Evolutionary conservation across 1,284 basidiomycete genomes (phyloP), one percentile per base, ranked within the genome.

Genomic region (Ceratobasidium theobromae): DNA sequence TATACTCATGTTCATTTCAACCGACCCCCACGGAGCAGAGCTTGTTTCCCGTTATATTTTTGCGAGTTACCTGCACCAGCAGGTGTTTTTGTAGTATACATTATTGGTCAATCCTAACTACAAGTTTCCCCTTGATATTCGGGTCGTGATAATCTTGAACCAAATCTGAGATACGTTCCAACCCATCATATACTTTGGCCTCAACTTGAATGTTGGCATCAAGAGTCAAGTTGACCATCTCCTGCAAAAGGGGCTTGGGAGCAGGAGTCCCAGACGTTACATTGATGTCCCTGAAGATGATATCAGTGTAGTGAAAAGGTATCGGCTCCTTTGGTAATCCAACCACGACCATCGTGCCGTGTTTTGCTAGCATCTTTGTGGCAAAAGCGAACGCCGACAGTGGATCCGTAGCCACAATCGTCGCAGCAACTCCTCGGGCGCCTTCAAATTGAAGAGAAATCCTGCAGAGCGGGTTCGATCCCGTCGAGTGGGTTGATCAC

Each of bases 391-490:
- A 70, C 18, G 70, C 71, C 21, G 68, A 49, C 27, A 69, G 67
- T 1, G 71, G 66, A 46, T 73, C 72, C 3, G 72, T 70, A 6
- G 70, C 68, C 1, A 73, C 65, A n/a, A 73, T 65, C 5, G 64
- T 58, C n/a, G 70, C 71, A 46, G 62, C 53, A 14, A 69, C 46
- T 6, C 67, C 62, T 16, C 40, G 51, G 3, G 67, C 65, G 32
- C 57, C 51, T 11, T 60, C 46, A 25, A 38, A 48, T n/a, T 21
- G 43, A 6, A 4, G 12, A 1, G 46, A 48, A 27, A 52, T 46
- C 18, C 0, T 30, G 11, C 51, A 62, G 32, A 3, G 57, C 45
- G 21, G 43, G 18, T 25, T 38, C 57, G 28, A 58, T 23, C 43
- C 68, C 49, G 5, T 66, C 65, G 11, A 35, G 55, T 12, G 68